These are phyloP conservation scores for Arabidopsis hybrid DNA, from an alignment of 441 rosid species.

Conservation along the genomic window DNA sequence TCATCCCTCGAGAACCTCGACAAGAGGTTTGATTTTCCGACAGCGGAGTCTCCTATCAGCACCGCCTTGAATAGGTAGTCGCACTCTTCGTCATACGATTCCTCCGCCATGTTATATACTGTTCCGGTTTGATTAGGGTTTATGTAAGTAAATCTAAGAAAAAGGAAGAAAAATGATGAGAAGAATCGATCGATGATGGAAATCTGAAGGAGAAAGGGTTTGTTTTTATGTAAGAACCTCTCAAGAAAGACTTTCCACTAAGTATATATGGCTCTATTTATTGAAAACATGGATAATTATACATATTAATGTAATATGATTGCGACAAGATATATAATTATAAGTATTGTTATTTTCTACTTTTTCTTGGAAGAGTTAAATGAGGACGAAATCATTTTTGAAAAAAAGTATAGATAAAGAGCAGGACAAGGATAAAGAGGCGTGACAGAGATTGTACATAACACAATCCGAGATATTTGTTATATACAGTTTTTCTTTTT, in stretches of 20 bases:
- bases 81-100: slow-evolving; percentile 68
- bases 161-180: neutral
- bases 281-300: slow-evolving; percentile 14
- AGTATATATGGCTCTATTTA: slow-evolving; percentile 15
- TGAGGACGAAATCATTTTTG: slow-evolving; percentile 1
- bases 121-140: neutral
- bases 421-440: slow-evolving; percentile 29
- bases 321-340: slow-evolving; percentile 2
- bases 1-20: slow-evolving; percentile 79
- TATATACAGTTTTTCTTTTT: neutral
- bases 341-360: neutral
- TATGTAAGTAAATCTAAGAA: neutral
- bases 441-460: slow-evolving; percentile 28
- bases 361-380: neutral
- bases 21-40: slow-evolving; percentile 80
- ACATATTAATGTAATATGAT: slow-evolving; percentile 29
- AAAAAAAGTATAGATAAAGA: slow-evolving; percentile 3
- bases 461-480: slow-evolving; percentile 29
- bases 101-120: slow-evolving; percentile 36
- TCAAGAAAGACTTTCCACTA: slow-evolving; percentile 1
- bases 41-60: slow-evolving; percentile 83
- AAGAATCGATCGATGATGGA: slow-evolving; percentile 1
- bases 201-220: neutral
- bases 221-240: neutral
- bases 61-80: slow-evolving; percentile 87